A percentile compares a stretch with the other conserved stretches of the same genome.
These are phyloP conservation scores for Hydnomerulius pinastri DNA, from an alignment of 768 basidiomycete species.

Conservation along the genomic window DNA sequence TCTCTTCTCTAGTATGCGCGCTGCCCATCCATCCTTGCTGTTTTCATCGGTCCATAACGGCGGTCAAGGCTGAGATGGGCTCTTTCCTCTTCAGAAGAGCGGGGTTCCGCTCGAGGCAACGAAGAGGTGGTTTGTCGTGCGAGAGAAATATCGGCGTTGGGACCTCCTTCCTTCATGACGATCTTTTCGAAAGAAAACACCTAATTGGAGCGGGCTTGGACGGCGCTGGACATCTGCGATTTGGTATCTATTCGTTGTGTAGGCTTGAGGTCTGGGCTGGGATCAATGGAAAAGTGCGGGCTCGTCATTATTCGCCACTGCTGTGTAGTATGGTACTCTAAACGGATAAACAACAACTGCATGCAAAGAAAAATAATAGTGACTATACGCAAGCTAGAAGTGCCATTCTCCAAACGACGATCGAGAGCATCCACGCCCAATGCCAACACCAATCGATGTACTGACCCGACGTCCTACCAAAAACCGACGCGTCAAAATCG, in stretches of 20 bases:
- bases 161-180: background rate
- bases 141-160: slow-evolving; percentile 16
- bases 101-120: slow-evolving; percentile 19
- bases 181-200: background rate
- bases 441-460: background rate
- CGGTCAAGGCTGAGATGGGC: slow-evolving; percentile 13
- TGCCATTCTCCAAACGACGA: background rate
- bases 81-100: slow-evolving; percentile 32
- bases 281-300: too few species aligned
- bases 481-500: too few species aligned
- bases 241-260: background rate
- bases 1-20: slow-evolving; percentile 10
- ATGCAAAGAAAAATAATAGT: background rate
- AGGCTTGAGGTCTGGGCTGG: too few species aligned
- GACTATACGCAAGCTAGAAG: too few species aligned
- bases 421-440: background rate
- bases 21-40: slow-evolving; percentile 15
- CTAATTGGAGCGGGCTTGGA: slow-evolving; percentile 1
- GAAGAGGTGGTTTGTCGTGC: slow-evolving; percentile 34
- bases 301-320: slow-evolving; percentile 25
- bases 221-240: slow-evolving; percentile 19
- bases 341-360: slow-evolving; percentile 1
- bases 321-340: slow-evolving; percentile 24
- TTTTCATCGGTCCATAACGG: slow-evolving; percentile 10
- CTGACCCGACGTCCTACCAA: too few species aligned